A percentile compares a stretch with the other conserved stretches of the same genome.
Evolutionary conservation across 2,329 filamentous ascomycete species (phyloP).

Genomic region (Clarireedia homoeocarpa): DNA sequence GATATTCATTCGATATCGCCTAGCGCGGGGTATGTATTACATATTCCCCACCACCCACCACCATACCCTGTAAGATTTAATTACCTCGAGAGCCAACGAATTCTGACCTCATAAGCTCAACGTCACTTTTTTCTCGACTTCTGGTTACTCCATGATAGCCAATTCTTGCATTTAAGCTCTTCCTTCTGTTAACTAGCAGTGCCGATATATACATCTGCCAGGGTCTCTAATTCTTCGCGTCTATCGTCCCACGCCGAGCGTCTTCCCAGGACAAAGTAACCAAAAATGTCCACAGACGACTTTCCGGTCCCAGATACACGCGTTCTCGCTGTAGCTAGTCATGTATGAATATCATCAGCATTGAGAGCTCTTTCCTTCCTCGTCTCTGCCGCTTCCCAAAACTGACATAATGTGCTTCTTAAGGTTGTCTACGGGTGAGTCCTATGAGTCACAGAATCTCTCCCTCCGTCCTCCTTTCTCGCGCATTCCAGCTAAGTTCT

Average conservation of each 20-base stretch:
- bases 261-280: too few relatives aligned
- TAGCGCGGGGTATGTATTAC: conserved; percentile 6
- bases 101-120: neutral
- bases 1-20: neutral
- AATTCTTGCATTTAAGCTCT: neutral
- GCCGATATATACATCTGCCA: too few relatives aligned
- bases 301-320: conserved; percentile 47
- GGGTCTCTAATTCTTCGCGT: too few relatives aligned
- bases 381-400: neutral
- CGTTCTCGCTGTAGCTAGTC: conserved; percentile 85
- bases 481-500: conserved; percentile 13
- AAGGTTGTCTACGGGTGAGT: conserved; percentile 71
- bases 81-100: neutral
- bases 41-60: neutral
- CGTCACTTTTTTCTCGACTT: neutral
- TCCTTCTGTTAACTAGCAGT: too few relatives aligned
- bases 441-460: conserved; percentile 5
- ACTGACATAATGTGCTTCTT: conserved; percentile 24
- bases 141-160: neutral
- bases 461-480: neutral
- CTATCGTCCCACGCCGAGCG: too few relatives aligned
- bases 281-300: conserved; percentile 22
- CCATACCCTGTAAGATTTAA: neutral
- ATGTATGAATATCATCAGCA: conserved; percentile 56
- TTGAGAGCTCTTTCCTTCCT: conserved; percentile 2